Percentiles rank a stretch among this genome's conserved stretches.
Conservation (phyloP, 2,329 filamentous ascomycete species). For the Pseudomassariella vexata region DNA sequence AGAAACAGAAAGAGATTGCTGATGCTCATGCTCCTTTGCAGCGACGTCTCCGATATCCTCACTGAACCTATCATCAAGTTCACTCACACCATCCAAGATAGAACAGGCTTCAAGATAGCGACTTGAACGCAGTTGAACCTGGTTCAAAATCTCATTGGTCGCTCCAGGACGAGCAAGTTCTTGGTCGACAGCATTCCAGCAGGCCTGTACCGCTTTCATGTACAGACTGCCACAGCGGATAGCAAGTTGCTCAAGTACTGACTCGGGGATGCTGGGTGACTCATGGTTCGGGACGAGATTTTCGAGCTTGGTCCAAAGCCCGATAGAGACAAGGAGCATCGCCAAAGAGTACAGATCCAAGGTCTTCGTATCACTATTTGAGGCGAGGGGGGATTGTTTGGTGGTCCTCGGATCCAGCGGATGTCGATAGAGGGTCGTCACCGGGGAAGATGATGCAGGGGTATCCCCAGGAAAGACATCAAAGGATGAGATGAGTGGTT, state of each 20-base stretch:
- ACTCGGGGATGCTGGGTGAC: slow-evolving; percentile 50
- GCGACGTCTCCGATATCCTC: slow-evolving; percentile 30
- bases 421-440: slow-evolving; percentile 55
- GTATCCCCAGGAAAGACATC: slow-evolving; percentile 60
- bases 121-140: slow-evolving; percentile 48
- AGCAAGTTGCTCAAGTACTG: slow-evolving; percentile 56
- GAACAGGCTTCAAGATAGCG: slow-evolving; percentile 58
- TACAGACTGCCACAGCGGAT: slow-evolving; percentile 69
- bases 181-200: slow-evolving; percentile 64
- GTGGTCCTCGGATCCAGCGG: slow-evolving; percentile 54
- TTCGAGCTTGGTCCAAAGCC: slow-evolving; percentile 66
- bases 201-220: slow-evolving; percentile 67
- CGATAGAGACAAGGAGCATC: slow-evolving; percentile 67
- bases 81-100: slow-evolving; percentile 53
- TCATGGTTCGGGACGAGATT: slow-evolving; percentile 39
- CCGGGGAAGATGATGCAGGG: slow-evolving; percentile 19
- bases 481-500: slow-evolving; percentile 67
- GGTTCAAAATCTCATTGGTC: slow-evolving; percentile 46
- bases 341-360: slow-evolving; percentile 69
- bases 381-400: slow-evolving; percentile 38
- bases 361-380: slow-evolving; percentile 49
- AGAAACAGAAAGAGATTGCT: slow-evolving; percentile 6
- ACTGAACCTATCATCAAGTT: slow-evolving; percentile 46
- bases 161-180: slow-evolving; percentile 41
- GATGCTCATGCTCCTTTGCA: slow-evolving; percentile 5